Evolutionary conservation across 495 filamentous ascomycete genomes (phyloP), one percentile per base, ranked within the genome.

Genomic region (Parathielavia hyrcaniae): DNA sequence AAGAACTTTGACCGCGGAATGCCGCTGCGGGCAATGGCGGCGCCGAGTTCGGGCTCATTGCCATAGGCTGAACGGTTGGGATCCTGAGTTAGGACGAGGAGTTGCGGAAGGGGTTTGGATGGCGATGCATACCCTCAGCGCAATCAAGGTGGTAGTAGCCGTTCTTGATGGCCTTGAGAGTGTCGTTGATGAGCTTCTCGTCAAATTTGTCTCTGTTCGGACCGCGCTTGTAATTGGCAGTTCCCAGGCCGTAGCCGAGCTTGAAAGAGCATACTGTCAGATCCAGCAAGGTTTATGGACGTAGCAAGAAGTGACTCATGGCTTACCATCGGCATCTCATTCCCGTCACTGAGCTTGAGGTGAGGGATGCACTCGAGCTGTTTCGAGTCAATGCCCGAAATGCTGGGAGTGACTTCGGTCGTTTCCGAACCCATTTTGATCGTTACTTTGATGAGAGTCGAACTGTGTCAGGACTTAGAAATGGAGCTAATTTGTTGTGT

Each of bases 111-210:
- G 26, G 45, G 34, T 22, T 22, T 13, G n/a, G 50, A 35, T 14
- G 16, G 22, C 26, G 26, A 30, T 6, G 20, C 56, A 52, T 64
- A 81, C 79, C 62, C 73, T 95, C 86, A 30, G 90, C 90, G 11
- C 86, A 84, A 71, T 96, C 90, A 17, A 92, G 75, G 64, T 95
- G 89, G 53, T 75, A 70, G 70, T 86, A 95, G 23, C 87, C 89
- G 35, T 82, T 70, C 48, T 81, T 80, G 60, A 91, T 81, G 5
- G 90, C 88, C 30, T 71, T 81, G 47, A 89, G 80, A n/a, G 84
- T 77, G 14, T 77, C 71, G 8, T 86, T 79, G 32, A 89, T 73
- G 39, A 84, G 68, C 1, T 71, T 69, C 38, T 79, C 70, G 62
- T 86, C 79, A 49, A 82, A 64, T 17, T 67, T 64, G 45, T 71